Percentiles rank a stretch among this genome's conserved stretches.
Conservation (phyloP, 352 stramenopile genomes). For the Discostella stelligera region DNA sequence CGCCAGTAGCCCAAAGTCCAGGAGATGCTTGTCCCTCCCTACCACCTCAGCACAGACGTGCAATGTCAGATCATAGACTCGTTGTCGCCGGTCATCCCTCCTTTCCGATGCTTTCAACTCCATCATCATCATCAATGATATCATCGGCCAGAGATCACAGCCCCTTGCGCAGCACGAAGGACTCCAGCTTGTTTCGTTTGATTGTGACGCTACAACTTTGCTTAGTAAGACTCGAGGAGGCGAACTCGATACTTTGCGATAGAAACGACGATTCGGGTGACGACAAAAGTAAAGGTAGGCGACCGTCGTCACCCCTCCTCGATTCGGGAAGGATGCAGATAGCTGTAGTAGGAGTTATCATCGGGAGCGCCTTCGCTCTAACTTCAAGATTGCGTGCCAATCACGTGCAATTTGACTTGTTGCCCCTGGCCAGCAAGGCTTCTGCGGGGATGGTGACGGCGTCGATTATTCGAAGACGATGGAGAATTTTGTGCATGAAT, state of each 20-base stretch:
- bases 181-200: conserved; percentile 74
- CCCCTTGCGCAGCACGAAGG: conserved; percentile 45
- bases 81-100: too few relatives aligned
- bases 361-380: conserved; percentile 15
- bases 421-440: conserved; percentile 27
- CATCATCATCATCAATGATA: conserved; percentile 5
- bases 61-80: conserved; percentile 2
- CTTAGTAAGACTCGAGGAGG: conserved; percentile 73
- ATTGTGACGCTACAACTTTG: conserved; percentile 75
- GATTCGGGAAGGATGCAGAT: background rate
- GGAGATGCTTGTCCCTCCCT: conserved; percentile 7
- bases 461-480: conserved; percentile 29
- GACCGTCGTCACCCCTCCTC: too few relatives aligned
- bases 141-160: conserved; percentile 15
- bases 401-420: conserved; percentile 20
- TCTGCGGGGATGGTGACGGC: conserved; percentile 10
- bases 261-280: conserved; percentile 11
- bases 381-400: conserved; percentile 11
- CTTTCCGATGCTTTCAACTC: background rate
- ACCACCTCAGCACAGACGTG: background rate
- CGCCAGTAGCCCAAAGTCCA: conserved; percentile 3
- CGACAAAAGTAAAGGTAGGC: background rate
- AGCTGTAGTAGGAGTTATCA: conserved; percentile 16
- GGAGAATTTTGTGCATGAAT: conserved; percentile 52
- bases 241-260: conserved; percentile 51